phyloP scores from a whole-genome alignment of 768 basidiomycete species.

The Suillus ampliporus region DNA sequence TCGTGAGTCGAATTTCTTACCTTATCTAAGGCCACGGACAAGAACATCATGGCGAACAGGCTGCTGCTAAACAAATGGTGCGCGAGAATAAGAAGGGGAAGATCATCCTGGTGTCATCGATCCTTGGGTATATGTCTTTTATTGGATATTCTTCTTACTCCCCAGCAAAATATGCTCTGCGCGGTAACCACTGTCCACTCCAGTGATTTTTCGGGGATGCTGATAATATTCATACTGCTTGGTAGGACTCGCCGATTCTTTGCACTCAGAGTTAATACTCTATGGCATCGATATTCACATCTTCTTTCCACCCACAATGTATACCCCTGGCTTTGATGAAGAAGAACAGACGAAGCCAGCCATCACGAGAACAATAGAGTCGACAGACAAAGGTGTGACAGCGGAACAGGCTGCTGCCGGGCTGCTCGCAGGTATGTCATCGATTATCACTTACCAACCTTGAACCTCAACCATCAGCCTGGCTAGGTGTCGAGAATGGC shows the following conservation, averaged over 20 bases:
- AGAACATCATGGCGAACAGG: conserved; percentile 43
- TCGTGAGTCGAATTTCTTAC: conserved; percentile 43
- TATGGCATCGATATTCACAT: conserved; percentile 82
- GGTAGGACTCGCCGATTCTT: conserved; percentile 80
- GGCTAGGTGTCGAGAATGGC: conserved; percentile 67
- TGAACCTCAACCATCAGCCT: neutral
- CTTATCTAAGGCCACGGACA: neutral
- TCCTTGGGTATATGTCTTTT: conserved; percentile 75
- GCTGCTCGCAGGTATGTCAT: conserved; percentile 59
- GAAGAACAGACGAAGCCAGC: conserved; percentile 81
- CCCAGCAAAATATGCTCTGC: conserved; percentile 83
- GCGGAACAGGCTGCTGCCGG: conserved; percentile 66
- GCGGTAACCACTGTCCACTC: conserved; percentile 54
- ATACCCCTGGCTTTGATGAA: conserved; percentile 72
- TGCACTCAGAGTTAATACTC: conserved; percentile 78
- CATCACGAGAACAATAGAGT: conserved; percentile 79
- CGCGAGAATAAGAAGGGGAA: conserved; percentile 61
- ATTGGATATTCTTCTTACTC: conserved; percentile 82
- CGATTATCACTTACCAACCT: neutral
- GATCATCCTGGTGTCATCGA: conserved; percentile 77
- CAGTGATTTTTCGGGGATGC: neutral
- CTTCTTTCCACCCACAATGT: conserved; percentile 85
- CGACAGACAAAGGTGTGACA: conserved; percentile 64
- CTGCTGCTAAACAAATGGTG: conserved; percentile 69
- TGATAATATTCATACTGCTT: conserved; percentile 3